These are phyloP conservation scores for Metschnikowia gelsemii DNA, from an alignment of 805 yeast species.

Conservation along the genomic window DNA sequence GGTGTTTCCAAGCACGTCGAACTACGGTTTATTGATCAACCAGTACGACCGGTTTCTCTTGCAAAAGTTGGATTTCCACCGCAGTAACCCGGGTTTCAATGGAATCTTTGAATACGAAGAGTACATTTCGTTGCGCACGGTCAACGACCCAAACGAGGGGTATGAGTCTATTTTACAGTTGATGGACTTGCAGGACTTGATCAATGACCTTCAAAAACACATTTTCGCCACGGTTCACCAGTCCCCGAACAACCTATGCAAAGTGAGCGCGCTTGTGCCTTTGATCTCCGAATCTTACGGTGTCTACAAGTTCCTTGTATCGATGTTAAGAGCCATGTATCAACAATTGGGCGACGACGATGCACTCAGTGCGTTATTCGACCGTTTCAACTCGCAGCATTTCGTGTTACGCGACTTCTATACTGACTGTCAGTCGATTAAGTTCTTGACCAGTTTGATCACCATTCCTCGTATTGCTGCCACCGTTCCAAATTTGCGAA, in stretches of 20 bases:
- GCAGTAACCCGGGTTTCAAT: slow-evolving; percentile 81
- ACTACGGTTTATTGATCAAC: slow-evolving; percentile 69
- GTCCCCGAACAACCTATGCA: slow-evolving; percentile 65
- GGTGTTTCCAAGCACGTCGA: slow-evolving; percentile 44
- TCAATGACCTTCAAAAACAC: slow-evolving; percentile 74
- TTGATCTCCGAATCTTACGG: slow-evolving; percentile 90
- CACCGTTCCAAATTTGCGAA: slow-evolving; percentile 58
- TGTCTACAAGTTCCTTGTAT: slow-evolving; percentile 80
- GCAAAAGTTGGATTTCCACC: slow-evolving; percentile 77
- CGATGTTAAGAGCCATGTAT: slow-evolving; percentile 88
- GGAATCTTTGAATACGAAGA: slow-evolving; percentile 97
- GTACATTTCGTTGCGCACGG: slow-evolving; percentile 81
- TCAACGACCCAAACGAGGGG: slow-evolving; percentile 93
- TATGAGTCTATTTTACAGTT: slow-evolving; percentile 84
- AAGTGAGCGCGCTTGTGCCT: slow-evolving; percentile 84
- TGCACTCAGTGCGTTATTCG: slow-evolving; percentile 70
- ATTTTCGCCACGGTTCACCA: slow-evolving; percentile 70
- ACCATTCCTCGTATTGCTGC: slow-evolving; percentile 68
- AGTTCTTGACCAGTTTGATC: slow-evolving; percentile 75
- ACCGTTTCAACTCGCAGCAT: slow-evolving; percentile 70
- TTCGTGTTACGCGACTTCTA: slow-evolving; percentile 76
- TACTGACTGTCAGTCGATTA: slow-evolving; percentile 84
- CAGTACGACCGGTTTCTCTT: slow-evolving; percentile 73
- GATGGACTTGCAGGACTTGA: slow-evolving; percentile 79
- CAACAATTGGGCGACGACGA: slow-evolving; percentile 70